Percentiles rank a stretch among this genome's conserved stretches.
Evolutionary conservation across 345 rosid genomes (phyloP).

Genomic region (Brassica rapa): DNA sequence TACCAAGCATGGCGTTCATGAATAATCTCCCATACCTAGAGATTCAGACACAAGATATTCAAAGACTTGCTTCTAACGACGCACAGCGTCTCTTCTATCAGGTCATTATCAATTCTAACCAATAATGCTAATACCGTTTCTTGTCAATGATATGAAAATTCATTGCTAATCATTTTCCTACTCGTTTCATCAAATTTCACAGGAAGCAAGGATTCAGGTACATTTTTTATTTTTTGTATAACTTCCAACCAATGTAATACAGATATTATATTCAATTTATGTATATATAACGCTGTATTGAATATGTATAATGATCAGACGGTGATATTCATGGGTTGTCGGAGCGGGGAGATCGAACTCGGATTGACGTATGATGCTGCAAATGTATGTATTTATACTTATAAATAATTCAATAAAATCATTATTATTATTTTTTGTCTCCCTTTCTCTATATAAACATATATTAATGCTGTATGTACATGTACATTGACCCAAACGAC

Average conservation of each 20-base stretch:
- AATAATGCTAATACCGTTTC: not conserved
- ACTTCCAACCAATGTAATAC: not conserved
- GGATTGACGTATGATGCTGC: slow-evolving; percentile 53
- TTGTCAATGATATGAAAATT: not conserved
- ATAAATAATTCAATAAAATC: not conserved
- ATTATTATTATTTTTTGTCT: not conserved
- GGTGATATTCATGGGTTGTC: slow-evolving; percentile 82
- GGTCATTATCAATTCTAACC: slow-evolving; percentile 41
- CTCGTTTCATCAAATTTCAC: slow-evolving; percentile 23
- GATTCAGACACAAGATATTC: slow-evolving; percentile 49
- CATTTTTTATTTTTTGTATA: slow-evolving; percentile 6
- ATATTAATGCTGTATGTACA: not conserved
- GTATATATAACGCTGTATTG: not conserved
- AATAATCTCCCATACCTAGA: slow-evolving; percentile 56
- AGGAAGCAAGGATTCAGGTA: slow-evolving; percentile 93
- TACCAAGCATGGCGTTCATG: slow-evolving; percentile 77
- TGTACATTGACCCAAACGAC: slow-evolving; percentile 24
- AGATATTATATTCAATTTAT: not conserved
- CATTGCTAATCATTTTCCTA: not conserved
- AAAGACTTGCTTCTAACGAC: slow-evolving; percentile 41
- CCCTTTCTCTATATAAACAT: not conserved
- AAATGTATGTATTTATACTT: slow-evolving; percentile 44
- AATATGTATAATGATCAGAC: slow-evolving; percentile 44
- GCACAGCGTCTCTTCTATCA: slow-evolving; percentile 66
- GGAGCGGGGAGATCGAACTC: slow-evolving; percentile 80